Conservation (phyloP, 2,329 filamentous ascomycete genomes). For the Trichoderma koningii region DNA sequence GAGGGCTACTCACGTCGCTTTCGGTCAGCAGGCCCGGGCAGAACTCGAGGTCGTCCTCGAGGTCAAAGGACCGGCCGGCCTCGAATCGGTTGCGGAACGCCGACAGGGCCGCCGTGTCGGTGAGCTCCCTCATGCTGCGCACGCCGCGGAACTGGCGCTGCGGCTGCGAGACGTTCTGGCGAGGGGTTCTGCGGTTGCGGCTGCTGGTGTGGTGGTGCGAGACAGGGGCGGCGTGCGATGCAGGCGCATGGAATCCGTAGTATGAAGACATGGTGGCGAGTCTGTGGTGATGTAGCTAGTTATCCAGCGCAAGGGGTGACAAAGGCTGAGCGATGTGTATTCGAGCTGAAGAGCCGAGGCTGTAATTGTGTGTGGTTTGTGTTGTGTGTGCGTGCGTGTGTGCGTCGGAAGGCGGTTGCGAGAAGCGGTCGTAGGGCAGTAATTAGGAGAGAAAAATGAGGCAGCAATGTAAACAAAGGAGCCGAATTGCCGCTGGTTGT, state of each 20-base stretch:
- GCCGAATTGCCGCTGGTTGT: neutral
- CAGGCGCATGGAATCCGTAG: conserved; percentile 63
- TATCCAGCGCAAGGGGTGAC: conserved; percentile 21
- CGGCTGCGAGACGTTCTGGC: conserved; percentile 74
- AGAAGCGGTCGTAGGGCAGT: conserved; percentile 14
- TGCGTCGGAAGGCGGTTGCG: conserved; percentile 8
- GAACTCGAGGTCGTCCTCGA: conserved; percentile 95
- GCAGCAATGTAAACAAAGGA: conserved; percentile 1
- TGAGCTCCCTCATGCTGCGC: conserved; percentile 82
- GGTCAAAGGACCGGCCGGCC: conserved; percentile 87
- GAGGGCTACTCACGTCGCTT: conserved; percentile 72
- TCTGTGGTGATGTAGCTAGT: conserved; percentile 6
- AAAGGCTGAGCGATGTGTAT: neutral
- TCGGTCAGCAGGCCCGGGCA: conserved; percentile 91
- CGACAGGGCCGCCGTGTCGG: conserved; percentile 72
- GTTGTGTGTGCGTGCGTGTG: conserved; percentile 4
- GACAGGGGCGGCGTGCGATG: conserved; percentile 59
- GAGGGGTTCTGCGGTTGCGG: conserved; percentile 80
- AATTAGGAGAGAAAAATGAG: conserved; percentile 28
- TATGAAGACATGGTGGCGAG: conserved; percentile 62
- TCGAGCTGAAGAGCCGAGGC: neutral
- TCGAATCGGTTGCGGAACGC: conserved; percentile 88
- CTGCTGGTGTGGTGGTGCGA: conserved; percentile 70
- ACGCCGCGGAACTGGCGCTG: conserved; percentile 86
- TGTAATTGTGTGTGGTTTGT: neutral